phyloP scores from a whole-genome alignment of 179 eudicot genomes.

The Heliamphora pulchella region DNA sequence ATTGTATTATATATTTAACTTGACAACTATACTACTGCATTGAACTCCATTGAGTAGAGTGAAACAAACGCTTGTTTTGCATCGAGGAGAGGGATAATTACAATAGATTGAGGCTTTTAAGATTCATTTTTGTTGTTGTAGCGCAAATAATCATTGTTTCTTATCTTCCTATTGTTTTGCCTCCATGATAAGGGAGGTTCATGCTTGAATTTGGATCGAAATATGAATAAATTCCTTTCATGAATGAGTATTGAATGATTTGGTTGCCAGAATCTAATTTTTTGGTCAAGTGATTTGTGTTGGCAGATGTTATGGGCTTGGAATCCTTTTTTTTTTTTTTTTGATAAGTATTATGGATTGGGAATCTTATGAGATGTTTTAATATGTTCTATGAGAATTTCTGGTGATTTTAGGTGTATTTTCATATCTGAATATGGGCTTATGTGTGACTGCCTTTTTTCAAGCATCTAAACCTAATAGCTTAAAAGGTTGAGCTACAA shows the following conservation, averaged over 20 bases:
- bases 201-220: neutral
- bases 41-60: neutral
- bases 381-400: neutral
- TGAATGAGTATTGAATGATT: neutral
- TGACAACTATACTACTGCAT: neutral
- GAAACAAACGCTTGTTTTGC: neutral
- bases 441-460: neutral
- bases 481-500: neutral
- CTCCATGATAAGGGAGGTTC: constrained; percentile 1
- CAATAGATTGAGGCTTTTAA: constrained; percentile 2
- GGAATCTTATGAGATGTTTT: neutral
- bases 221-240: constrained; percentile 1
- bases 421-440: too few relatives aligned
- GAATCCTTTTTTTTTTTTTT: neutral
- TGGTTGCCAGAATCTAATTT: neutral
- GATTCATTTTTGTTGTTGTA: neutral
- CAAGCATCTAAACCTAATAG: neutral
- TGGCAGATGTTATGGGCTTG: neutral
- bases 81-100: neutral
- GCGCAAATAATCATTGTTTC: neutral
- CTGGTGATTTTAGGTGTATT: neutral
- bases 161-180: neutral
- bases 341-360: too few relatives aligned
- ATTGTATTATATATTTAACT: neutral
- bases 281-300: neutral